These are phyloP conservation scores for Lactifluus pinguis DNA, from an alignment of 768 basidiomycete genomes.

Conservation along the genomic window DNA sequence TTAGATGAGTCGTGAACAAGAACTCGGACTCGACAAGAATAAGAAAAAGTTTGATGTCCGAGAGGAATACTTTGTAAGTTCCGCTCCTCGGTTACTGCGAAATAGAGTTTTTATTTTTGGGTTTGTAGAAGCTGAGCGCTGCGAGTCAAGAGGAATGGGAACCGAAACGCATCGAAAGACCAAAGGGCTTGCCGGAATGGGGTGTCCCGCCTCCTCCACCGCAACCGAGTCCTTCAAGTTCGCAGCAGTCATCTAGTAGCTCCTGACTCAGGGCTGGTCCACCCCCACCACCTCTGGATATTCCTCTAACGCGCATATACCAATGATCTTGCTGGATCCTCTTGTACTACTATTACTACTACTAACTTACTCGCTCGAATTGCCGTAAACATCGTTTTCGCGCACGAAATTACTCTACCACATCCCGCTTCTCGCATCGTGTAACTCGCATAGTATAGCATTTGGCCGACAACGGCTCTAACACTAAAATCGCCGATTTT, in stretches of 20 bases:
- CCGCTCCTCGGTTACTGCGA: not conserved
- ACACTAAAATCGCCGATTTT: not conserved
- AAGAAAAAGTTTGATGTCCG: slow-evolving; percentile 84
- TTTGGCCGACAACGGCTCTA: no score
- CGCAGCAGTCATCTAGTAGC: no score
- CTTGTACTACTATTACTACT: no score
- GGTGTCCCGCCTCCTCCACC: slow-evolving; percentile 68
- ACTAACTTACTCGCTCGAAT: no score
- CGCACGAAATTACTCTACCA: not conserved
- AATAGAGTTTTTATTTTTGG: not conserved
- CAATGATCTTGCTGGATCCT: no score
- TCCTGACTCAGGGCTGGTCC: not conserved
- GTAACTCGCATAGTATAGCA: no score
- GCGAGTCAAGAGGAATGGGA: slow-evolving; percentile 72
- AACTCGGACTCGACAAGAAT: slow-evolving; percentile 57
- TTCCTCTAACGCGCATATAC: no score
- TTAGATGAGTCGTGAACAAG: slow-evolving; percentile 70
- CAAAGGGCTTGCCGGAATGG: slow-evolving; percentile 90
- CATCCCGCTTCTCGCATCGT: not conserved
- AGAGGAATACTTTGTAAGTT: slow-evolving; percentile 92
- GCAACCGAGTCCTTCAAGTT: slow-evolving; percentile 25
- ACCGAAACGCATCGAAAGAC: slow-evolving; percentile 71
- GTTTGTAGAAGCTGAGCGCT: slow-evolving; percentile 52
- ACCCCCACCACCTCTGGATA: not conserved
- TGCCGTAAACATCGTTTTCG: no score